Evolutionary conservation across 345 rosid genomes (phyloP).

Genomic region (Euphorbia peplus): DNA sequence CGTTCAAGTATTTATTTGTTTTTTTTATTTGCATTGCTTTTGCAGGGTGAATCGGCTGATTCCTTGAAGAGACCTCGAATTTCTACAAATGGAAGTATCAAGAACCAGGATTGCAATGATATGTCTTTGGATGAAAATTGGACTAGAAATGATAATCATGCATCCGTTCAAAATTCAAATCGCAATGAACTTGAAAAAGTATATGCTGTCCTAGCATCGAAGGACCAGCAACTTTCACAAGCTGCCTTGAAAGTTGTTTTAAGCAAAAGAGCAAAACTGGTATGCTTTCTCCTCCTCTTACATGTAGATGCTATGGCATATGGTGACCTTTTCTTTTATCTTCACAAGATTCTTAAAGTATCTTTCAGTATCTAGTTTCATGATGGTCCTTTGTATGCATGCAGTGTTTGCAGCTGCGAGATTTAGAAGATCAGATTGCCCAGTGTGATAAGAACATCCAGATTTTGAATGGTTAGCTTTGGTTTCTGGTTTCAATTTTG

Average conservation of each 20-base stretch:
- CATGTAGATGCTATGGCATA: too few relatives aligned
- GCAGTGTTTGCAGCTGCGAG: conserved; percentile 64
- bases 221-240: conserved; percentile 39
- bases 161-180: conserved; percentile 26
- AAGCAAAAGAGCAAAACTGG: conserved; percentile 63
- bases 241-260: conserved; percentile 49
- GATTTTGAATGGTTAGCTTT: conserved; percentile 43
- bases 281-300: conserved; percentile 20
- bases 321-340: neutral
- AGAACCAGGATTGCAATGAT: conserved; percentile 19
- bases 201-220: conserved; percentile 35
- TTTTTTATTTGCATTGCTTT: conserved; percentile 1
- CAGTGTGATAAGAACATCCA: conserved; percentile 49
- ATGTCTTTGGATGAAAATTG: conserved; percentile 16
- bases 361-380: conserved; percentile 8
- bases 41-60: conserved; percentile 28
- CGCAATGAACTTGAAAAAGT: conserved; percentile 36
- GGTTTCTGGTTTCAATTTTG: neutral
- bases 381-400: conserved; percentile 9
- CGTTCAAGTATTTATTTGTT: neutral
- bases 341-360: neutral
- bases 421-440: conserved; percentile 67
- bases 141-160: conserved; percentile 16
- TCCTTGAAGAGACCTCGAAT: conserved; percentile 1
- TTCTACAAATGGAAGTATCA: conserved; percentile 29